Base-by-base conservation (phyloP, 2,329 filamentous ascomycete genomes). In the Calonectria montana region DNA sequence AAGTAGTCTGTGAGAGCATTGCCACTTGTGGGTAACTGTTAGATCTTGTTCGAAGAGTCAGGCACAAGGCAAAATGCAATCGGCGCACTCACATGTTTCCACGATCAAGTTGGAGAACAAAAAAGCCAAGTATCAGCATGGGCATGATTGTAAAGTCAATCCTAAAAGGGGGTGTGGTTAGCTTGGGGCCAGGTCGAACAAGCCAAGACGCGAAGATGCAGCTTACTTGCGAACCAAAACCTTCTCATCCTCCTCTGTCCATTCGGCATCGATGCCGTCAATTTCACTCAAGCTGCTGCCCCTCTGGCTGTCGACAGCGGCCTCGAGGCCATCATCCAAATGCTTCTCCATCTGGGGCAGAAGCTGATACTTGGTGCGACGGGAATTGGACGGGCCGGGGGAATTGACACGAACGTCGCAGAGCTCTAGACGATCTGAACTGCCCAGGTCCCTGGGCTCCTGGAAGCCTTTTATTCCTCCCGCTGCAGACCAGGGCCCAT, bases 1-100 rank as follows among this genome's bases (percentile, higher is more conserved):
- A 89, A 86, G 73, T 86, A 87, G 0, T 78, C 76, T 13, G 86
- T 87, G 37, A 87, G 77, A 3, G 86, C 86, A 45, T 85, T 86
- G 55, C 82, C 77, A 43, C 76, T 78, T n/a, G n/a, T 18, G 2
- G 15, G 31, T 4, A n/a, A 23, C 48, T 55, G 39, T 39, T 21
- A 74, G 62, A 4, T 47, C n/a, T 47, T 21, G 8, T 3, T 47
- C 10, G n/a, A 9, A 9, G 9, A 18, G n/a, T 10, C 9, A 47
- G 8, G 21, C 13, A n/a, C n/a, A 13, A 4, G n/a, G 23, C 23
- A 39, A 21, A 13, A 4, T 8, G 23, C 23, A 39, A 21, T 39
- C n/a, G 23, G 18, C 15, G 23, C 21, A 59, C 61, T 16, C 70
- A 80, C 85, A 87, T 82, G 67, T 83, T 83, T 65, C 79, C 79